phyloP scores from a whole-genome alignment of 2,329 filamentous ascomycete genomes.

The Colletotrichum camelliae region DNA sequence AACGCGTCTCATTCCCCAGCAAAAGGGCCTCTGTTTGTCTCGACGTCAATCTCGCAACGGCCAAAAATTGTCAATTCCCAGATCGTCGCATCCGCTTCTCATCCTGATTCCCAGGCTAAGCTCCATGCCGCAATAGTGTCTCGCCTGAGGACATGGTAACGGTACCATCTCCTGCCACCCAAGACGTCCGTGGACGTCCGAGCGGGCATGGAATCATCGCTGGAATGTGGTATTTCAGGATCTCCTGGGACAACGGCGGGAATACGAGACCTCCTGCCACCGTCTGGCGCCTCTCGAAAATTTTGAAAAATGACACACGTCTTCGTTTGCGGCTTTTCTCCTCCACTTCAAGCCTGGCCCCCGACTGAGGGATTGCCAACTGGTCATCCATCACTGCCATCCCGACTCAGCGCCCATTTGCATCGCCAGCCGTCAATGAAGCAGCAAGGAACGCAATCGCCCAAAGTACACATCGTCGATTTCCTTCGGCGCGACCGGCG shows the following conservation, averaged over 20 bases:
- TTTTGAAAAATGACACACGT: background rate
- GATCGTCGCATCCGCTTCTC: background rate
- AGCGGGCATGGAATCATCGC: background rate
- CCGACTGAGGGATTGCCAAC: background rate
- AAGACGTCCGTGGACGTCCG: constrained; percentile 14
- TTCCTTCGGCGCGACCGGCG: background rate
- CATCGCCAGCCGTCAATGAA: background rate
- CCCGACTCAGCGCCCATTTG: background rate
- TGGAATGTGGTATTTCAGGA: constrained; percentile 5
- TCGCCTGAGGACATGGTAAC: background rate
- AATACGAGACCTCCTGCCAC: background rate
- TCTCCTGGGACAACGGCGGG: constrained; percentile 4
- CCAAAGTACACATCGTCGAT: background rate
- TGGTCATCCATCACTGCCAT: background rate
- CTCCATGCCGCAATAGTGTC: background rate
- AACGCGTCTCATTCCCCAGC: background rate
- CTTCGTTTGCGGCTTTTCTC: background rate
- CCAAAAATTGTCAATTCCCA: background rate
- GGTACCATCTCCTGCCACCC: background rate
- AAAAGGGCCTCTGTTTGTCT: background rate
- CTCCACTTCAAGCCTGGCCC: background rate
- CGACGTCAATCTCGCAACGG: background rate
- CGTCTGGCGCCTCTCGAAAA: background rate
- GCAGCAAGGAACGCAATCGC: background rate
- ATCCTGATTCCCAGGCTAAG: background rate